Conservation (phyloP, 2,329 filamentous ascomycete genomes). For the Didymella exigua region DNA sequence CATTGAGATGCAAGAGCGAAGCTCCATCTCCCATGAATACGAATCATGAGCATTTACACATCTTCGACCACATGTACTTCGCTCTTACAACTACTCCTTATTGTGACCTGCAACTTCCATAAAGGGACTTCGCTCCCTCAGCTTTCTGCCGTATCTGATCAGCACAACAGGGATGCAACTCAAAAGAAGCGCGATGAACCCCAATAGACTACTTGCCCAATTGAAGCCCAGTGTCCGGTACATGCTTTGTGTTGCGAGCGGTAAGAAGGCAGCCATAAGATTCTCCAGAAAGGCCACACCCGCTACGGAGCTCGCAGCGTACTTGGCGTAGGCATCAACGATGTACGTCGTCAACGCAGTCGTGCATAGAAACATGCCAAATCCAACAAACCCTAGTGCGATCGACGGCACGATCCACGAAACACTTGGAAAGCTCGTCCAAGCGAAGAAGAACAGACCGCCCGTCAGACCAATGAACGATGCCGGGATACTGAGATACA, state of each 20-base stretch:
- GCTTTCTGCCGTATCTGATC: constrained; percentile 49
- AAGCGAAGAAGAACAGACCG: constrained; percentile 59
- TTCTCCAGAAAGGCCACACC: constrained; percentile 58
- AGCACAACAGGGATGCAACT: constrained; percentile 55
- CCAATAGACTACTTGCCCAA: constrained; percentile 57
- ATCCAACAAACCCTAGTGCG: constrained; percentile 56
- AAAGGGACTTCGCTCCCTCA: constrained; percentile 49
- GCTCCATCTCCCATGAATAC: constrained; percentile 13
- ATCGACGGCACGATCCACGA: constrained; percentile 57
- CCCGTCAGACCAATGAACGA: constrained; percentile 55
- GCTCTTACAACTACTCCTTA: background rate
- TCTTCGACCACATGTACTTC: background rate
- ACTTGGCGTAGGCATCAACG: constrained; percentile 57
- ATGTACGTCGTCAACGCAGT: constrained; percentile 56
- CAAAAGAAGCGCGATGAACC: constrained; percentile 51
- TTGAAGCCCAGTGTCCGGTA: constrained; percentile 56
- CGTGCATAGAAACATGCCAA: constrained; percentile 56
- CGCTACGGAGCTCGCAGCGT: constrained; percentile 57
- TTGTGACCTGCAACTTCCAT: constrained; percentile 43
- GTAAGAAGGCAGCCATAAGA: constrained; percentile 55
- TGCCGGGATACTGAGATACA: constrained; percentile 52
- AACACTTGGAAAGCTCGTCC: constrained; percentile 52
- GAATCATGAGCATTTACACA: background rate
- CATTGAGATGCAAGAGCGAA: constrained; percentile 7
- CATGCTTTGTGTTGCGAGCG: constrained; percentile 55